Evolutionary conservation across 495 filamentous ascomycete species (phyloP).

Genomic region (Cryomyces minteri): DNA sequence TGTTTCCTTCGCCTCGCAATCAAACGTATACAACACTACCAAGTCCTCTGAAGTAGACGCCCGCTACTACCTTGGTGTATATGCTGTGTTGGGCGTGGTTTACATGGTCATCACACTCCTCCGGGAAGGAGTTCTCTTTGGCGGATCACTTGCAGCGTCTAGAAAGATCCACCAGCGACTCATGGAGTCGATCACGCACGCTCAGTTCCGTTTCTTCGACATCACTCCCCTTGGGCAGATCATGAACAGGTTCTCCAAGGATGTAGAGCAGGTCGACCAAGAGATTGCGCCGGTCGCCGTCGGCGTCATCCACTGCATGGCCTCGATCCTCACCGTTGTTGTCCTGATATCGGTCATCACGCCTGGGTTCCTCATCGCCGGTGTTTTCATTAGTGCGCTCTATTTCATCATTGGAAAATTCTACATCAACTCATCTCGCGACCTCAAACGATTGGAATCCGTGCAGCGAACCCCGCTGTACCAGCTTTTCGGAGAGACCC

Average conservation of each 20-base stretch:
- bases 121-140: conserved; percentile 77
- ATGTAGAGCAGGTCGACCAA: conserved; percentile 88
- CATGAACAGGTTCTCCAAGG: conserved; percentile 98
- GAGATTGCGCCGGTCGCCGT: conserved; percentile 86
- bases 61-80: conserved; percentile 65
- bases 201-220: conserved; percentile 95
- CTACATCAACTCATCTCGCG: conserved; percentile 79
- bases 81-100: conserved; percentile 56
- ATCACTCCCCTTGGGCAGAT: conserved; percentile 90
- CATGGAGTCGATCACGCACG: conserved; percentile 62
- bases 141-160: conserved; percentile 78
- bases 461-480: conserved; percentile 89
- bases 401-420: conserved; percentile 73
- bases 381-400: conserved; percentile 61
- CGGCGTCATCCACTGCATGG: conserved; percentile 49
- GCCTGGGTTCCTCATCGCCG: conserved; percentile 79
- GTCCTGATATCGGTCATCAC: conserved; percentile 85
- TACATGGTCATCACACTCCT: conserved; percentile 59
- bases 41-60: conserved; percentile 44
- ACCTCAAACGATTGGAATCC: conserved; percentile 89
- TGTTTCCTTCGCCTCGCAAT: conserved; percentile 1
- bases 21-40: not conserved
- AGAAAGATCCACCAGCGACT: conserved; percentile 66
- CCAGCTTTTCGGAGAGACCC: conserved; percentile 94
- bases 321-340: conserved; percentile 72